A percentile compares a stretch with the other conserved stretches of the same genome.
Conservation (phyloP, 2,329 filamentous ascomycete species). For the Beauveria caledonica region DNA sequence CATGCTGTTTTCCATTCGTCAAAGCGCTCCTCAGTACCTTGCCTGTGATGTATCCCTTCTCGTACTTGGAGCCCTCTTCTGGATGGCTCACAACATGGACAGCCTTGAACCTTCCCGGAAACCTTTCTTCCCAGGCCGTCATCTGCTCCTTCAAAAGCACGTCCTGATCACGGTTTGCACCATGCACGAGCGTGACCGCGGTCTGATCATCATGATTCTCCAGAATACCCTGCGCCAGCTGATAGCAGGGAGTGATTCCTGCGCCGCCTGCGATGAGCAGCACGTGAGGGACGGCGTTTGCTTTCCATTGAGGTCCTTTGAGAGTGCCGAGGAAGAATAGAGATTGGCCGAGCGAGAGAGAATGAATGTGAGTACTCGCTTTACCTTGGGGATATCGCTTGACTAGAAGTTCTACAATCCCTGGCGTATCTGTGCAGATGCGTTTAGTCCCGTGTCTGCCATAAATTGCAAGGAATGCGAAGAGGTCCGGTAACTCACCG, state of each 20-base stretch:
- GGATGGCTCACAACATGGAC: neutral
- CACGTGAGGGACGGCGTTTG: constrained; percentile 42
- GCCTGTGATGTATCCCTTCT: neutral
- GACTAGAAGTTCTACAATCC: neutral
- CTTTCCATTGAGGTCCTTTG: constrained; percentile 23
- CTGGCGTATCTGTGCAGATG: neutral
- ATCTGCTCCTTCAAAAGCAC: neutral
- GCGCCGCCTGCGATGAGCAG: constrained; percentile 62
- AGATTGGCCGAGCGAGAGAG: neutral
- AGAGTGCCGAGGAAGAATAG: neutral
- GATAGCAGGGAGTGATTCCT: constrained; percentile 64
- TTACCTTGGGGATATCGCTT: neutral
- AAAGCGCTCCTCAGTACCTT: neutral
- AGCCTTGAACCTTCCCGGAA: constrained; percentile 13
- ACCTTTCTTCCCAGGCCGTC: neutral
- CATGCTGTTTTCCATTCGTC: neutral
- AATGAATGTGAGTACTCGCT: neutral
- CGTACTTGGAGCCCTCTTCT: neutral
- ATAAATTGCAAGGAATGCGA: no score
- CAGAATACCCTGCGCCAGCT: constrained; percentile 55
- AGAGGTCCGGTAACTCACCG: neutral
- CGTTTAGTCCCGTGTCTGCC: no score
- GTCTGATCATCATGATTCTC: constrained; percentile 53
- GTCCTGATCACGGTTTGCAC: constrained; percentile 29
- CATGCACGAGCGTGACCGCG: constrained; percentile 55